Base-by-base conservation (phyloP, 805 yeast genomes). In the Starmera quercuum region DNA sequence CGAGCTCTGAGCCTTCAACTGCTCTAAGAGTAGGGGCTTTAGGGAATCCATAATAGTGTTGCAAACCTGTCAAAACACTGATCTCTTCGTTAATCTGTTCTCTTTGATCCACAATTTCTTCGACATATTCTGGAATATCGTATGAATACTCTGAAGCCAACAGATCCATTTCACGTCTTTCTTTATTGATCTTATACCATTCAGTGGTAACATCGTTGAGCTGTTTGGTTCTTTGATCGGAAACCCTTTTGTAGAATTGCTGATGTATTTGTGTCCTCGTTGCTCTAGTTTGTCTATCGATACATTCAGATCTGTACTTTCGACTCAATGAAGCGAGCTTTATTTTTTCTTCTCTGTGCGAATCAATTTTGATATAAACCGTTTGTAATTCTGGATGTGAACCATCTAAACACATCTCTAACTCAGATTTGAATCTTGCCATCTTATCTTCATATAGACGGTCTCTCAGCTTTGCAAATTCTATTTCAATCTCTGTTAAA, bases 151-250 rank as follows among this genome's bases (percentile, higher is more conserved):
- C 64, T 29, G 80, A 67, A 32, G 64, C 61, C 32, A 75, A 47
- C 41, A 73, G 71, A 54, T 86, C 95, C 74, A 85, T 70, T 29
- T 76, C 77, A 42, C 94, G 70, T 47, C 97, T 70, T 54, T 92
- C 97, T 48, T 80, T 76, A 58, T 87, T 88, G 49, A 88, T 83
- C 44, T 83, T 80, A 62, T 90, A 90, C 97, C 97, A 92, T 41
- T 75, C 70, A 26, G 81, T 73, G 6, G 97, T 88, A 4, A 95
- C 83, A 7, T 74, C 68, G 38, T 73, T 66, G 31, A 90, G 68
- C 63, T 85, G 67, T 18, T 69, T 64, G 34, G 70, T 68, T 40
- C 86, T 81, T 30, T 71, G 56, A 50, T 86, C 94, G 46, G 78
- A 74, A 23, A 74, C 63, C 37, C 73, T 69, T 47, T 82, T 83